Evolutionary conservation across 805 yeast genomes (phyloP), one percentile per base, ranked within the genome.

Genomic region (Metschnikowia matae): DNA sequence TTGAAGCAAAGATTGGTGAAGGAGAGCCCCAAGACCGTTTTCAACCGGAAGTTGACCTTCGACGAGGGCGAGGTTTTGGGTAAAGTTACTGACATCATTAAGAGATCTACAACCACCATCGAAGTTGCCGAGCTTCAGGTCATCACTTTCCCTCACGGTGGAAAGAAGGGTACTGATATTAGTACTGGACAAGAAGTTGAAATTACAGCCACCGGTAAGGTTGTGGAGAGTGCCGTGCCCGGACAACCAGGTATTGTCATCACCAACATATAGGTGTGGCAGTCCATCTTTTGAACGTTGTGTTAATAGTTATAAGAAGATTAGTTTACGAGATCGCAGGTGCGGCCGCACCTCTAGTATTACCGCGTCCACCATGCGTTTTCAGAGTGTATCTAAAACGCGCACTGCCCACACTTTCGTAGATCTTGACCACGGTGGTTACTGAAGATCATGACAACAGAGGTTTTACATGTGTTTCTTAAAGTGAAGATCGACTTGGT

Each of bases 171-270:
- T 58, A 75, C 65, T 54, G 83, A 89, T 61, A 67, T 87, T 49
- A 59, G 82, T 46, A 79, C 91, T 44, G 91, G 87, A 43, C 86
- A 82, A 62, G 80, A 78, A 49, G 85, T 84, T 51, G 86, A 78
- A 58, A 77, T 90, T 56, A 77, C 83, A 35, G 75, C 79, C 50
- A 72, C 79, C 48, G 80, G 84, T 44, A 90, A 87, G 76, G 79
- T 83, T 39, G 76, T 87, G 53, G 96, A 88, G 56, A 78, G 78
- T 54, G 91, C 98, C 26, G 85, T 87, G 56, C 99, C 99, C 44
- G 98, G 98, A 54, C 80, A 81, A 59, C 98, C 99, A 36, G 97
- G 96, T 62, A 82, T 92, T 62, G 69, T 83, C 55, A 77, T 92
- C 55, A 81, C 73, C 58, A 91, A 91, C 69, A 63, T 85, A 23